A percentile compares a stretch with the other conserved stretches of the same genome.
These are phyloP conservation scores for Globisporangium nunn DNA, from an alignment of 352 stramenopile species.

Conservation along the genomic window DNA sequence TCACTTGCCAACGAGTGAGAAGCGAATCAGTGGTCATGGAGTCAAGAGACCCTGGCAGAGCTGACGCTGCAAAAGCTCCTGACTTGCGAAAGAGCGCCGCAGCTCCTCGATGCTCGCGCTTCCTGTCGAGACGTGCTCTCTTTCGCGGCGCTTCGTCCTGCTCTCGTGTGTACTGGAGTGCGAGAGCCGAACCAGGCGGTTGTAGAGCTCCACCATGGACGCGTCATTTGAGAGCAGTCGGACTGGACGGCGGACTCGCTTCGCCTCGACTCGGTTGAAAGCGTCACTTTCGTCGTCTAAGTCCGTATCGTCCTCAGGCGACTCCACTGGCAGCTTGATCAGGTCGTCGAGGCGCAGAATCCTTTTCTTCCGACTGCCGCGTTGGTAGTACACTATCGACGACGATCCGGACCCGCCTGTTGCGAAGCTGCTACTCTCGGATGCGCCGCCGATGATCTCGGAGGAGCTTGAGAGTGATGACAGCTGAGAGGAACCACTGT, in stretches of 20 bases:
- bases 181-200: constrained; percentile 14
- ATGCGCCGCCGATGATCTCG: background rate
- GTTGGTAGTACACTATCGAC: constrained; percentile 15
- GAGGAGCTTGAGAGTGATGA: constrained; percentile 1
- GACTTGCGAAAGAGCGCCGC: constrained; percentile 11
- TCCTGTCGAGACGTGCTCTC: background rate
- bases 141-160: background rate
- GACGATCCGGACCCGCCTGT: constrained; percentile 2
- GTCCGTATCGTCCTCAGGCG: constrained; percentile 1
- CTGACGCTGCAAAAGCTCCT: constrained; percentile 10
- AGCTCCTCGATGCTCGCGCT: constrained; percentile 7
- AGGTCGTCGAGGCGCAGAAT: constrained; percentile 15
- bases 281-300: constrained; percentile 6
- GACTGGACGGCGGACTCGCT: constrained; percentile 7
- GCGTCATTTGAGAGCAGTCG: constrained; percentile 9
- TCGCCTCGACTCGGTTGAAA: constrained; percentile 2
- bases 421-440: constrained; percentile 7
- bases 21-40: background rate
- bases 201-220: constrained; percentile 14
- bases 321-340: constrained; percentile 12
- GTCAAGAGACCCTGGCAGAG: constrained; percentile 8
- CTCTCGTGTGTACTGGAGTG: constrained; percentile 2
- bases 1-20: constrained; percentile 11
- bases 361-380: constrained; percentile 14
- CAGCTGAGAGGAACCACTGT: constrained; percentile 3